Conservation (phyloP, 2,329 filamentous ascomycete species). For the Parascedosporium putredinis region DNA sequence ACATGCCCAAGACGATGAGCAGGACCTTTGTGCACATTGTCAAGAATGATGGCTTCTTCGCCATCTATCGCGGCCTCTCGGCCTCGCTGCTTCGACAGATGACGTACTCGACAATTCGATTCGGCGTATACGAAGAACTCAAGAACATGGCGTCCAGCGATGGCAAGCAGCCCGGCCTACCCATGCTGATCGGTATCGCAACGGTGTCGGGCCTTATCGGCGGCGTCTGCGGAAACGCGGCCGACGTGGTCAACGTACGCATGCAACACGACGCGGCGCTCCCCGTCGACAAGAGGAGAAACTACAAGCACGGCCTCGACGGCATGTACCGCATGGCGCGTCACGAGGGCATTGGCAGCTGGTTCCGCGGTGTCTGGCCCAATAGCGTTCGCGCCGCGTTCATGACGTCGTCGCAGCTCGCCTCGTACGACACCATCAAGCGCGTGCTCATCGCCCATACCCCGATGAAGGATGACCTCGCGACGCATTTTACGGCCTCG, state of each 20-base stretch:
- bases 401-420: constrained; percentile 79
- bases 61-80: constrained; percentile 84
- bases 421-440: constrained; percentile 79
- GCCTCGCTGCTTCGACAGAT: constrained; percentile 87
- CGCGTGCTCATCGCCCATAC: constrained; percentile 54
- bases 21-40: constrained; percentile 78
- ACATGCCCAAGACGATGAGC: constrained; percentile 70
- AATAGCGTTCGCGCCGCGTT: constrained; percentile 73
- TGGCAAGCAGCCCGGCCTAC: constrained; percentile 51
- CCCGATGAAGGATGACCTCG: constrained; percentile 57
- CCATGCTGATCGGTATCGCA: constrained; percentile 72
- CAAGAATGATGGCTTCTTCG: constrained; percentile 62
- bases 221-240: constrained; percentile 84
- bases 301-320: constrained; percentile 83
- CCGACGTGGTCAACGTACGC: constrained; percentile 92
- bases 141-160: constrained; percentile 55
- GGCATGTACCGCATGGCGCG: constrained; percentile 80
- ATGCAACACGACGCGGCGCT: constrained; percentile 92
- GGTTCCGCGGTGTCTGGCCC: constrained; percentile 79
- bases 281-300: constrained; percentile 60
- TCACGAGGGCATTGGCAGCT: constrained; percentile 63
- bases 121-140: constrained; percentile 91
- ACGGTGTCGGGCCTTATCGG: constrained; percentile 77
- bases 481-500: constrained; percentile 68
- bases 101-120: constrained; percentile 93